phyloP scores from a whole-genome alignment of 2,329 filamentous ascomycete genomes.

The Aspergillus piperis region DNA sequence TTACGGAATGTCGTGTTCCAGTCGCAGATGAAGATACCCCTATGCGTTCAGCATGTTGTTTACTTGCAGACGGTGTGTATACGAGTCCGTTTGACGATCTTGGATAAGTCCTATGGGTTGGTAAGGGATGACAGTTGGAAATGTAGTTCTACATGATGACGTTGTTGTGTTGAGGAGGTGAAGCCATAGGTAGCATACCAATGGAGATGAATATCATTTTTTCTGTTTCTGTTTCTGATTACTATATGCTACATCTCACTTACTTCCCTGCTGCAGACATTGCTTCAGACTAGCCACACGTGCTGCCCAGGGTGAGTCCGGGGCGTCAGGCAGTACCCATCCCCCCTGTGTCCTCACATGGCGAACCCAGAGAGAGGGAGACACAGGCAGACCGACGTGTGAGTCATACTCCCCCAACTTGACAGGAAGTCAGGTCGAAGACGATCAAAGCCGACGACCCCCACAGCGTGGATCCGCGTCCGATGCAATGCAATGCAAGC shows the following conservation, averaged over 20 bases:
- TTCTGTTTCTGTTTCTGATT: background rate
- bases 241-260: too few relatives aligned
- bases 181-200: slow-evolving; percentile 8
- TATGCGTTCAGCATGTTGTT: slow-evolving; percentile 12
- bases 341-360: slow-evolving; percentile 1
- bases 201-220: background rate
- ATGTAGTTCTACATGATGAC: slow-evolving; percentile 7
- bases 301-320: background rate
- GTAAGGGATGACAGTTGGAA: background rate
- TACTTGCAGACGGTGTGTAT: background rate
- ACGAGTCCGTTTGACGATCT: background rate
- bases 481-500: slow-evolving; percentile 20
- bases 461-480: slow-evolving; percentile 12
- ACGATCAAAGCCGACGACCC: slow-evolving; percentile 1
- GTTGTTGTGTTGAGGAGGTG: background rate
- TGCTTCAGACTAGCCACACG: slow-evolving; percentile 1
- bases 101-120: background rate
- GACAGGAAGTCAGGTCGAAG: slow-evolving; percentile 5
- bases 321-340: slow-evolving; percentile 12
- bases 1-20: slow-evolving; percentile 5
- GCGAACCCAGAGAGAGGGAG: background rate
- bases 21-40: slow-evolving; percentile 15
- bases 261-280: background rate
- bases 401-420: slow-evolving; percentile 7
- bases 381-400: background rate